Evolutionary conservation across 1,284 basidiomycete genomes (phyloP).

Genomic region (Ustilago crameri): DNA sequence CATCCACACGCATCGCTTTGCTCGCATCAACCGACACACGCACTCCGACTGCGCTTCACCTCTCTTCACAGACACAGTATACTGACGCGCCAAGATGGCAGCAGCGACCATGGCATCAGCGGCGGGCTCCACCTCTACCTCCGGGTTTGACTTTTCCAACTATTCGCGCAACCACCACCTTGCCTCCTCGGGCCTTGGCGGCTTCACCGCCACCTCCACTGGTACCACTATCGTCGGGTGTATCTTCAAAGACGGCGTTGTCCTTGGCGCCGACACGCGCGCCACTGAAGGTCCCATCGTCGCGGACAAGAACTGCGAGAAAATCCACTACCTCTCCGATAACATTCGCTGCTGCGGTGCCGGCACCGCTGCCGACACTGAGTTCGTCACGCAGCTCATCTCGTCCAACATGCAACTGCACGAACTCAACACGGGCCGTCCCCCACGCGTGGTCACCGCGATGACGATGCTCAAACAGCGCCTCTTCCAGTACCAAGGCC

Average conservation of each 20-base stretch:
- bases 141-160: slow-evolving; percentile 80
- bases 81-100: slow-evolving; percentile 14
- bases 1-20: too few relatives aligned
- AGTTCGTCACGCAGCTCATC: slow-evolving; percentile 75
- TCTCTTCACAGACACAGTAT: too few relatives aligned
- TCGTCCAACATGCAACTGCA: slow-evolving; percentile 67
- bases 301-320: slow-evolving; percentile 99
- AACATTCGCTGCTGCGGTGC: slow-evolving; percentile 95
- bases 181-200: slow-evolving; percentile 74
- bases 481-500: slow-evolving; percentile 88
- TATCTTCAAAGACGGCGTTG: slow-evolving; percentile 87
- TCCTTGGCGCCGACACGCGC: slow-evolving; percentile 95
- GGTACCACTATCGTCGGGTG: slow-evolving; percentile 97
- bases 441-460: slow-evolving; percentile 85
- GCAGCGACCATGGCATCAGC: slow-evolving; percentile 11
- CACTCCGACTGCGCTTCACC: too few relatives aligned
- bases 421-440: slow-evolving; percentile 63
- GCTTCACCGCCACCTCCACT: slow-evolving; percentile 72
- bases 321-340: slow-evolving; percentile 85
- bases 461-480: slow-evolving; percentile 98
- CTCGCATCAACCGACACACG: too few relatives aligned
- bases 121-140: slow-evolving; percentile 12
- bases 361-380: slow-evolving; percentile 96
- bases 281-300: slow-evolving; percentile 95
- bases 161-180: slow-evolving; percentile 82